A percentile compares a stretch with the other conserved stretches of the same genome.
These are phyloP conservation scores for Sphagnum tenellum DNA, from an alignment of 225 moss, liverwort and hornwort genomes.

Conservation along the genomic window DNA sequence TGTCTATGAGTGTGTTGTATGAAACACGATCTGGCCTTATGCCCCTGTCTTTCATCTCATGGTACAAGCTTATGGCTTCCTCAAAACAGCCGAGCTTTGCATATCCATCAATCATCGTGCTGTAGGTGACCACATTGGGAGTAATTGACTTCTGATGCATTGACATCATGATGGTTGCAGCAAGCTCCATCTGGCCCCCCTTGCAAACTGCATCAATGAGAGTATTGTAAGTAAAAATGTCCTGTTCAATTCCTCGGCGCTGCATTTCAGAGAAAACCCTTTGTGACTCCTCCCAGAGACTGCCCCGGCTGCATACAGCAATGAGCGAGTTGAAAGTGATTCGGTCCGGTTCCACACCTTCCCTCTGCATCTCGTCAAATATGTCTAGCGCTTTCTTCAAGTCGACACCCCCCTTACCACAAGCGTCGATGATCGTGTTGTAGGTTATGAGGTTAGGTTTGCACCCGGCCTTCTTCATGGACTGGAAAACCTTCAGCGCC, in stretches of 20 bases:
- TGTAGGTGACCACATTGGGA: conserved; percentile 43
- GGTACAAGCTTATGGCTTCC: conserved; percentile 30
- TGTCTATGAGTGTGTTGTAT: conserved; percentile 30
- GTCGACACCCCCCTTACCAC: conserved; percentile 32
- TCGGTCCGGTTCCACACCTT: conserved; percentile 30
- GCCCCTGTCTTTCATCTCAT: conserved; percentile 23
- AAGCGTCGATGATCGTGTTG: conserved; percentile 38
- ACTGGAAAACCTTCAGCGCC: conserved; percentile 27
- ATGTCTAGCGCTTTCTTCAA: conserved; percentile 29
- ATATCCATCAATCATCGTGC: conserved; percentile 27
- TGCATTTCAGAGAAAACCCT: conserved; percentile 34
- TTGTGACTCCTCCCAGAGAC: conserved; percentile 24
- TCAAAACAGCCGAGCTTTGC: conserved; percentile 28
- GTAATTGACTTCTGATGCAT: conserved; percentile 24
- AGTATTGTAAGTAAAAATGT: conserved; percentile 41
- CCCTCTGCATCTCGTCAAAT: conserved; percentile 18
- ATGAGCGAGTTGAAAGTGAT: conserved; percentile 46
- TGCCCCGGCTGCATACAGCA: conserved; percentile 28
- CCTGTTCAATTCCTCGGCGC: conserved; percentile 17
- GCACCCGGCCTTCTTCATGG: conserved; percentile 38
- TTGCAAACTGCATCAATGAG: conserved; percentile 42
- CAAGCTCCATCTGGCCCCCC: conserved; percentile 37
- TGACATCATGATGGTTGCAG: conserved; percentile 23
- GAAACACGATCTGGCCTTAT: conserved; percentile 32
- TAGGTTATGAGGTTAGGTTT: conserved; percentile 36